Evolutionary conservation across 306 rosid genomes (phyloP), one percentile per base, ranked within the genome.

Genomic region (Quillaja saponaria): DNA sequence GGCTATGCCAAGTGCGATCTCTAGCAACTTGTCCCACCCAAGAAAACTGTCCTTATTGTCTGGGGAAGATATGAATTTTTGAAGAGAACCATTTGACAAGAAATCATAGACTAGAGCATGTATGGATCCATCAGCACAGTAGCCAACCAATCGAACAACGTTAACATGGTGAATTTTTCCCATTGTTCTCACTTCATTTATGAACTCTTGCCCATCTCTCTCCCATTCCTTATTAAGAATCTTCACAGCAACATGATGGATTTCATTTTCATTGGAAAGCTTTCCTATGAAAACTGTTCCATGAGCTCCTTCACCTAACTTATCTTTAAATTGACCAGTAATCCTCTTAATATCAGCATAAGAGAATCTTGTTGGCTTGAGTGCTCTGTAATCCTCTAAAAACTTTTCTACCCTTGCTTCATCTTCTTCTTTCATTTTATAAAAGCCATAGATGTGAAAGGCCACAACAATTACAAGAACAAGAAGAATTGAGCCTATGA

Each of bases 151-250:
- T 17, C 77, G 77, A 61, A 61, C 71, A 19, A 80, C 61, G 18
- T 80, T 71, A 15, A 76, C 56, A 11, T 80, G 79, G 16, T 80
- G 82, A 15, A 80, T 70, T 56, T 34, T 60, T 2, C 79, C 79
- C 15, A 76, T 67, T 2, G 51, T 59, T 14, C 81, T 58, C 8
- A 80, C 79, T 55, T 80, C 81, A 33, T 76, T 81, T 1, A 81
- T 76, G 44, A 81, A 81, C 44, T 73, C 85, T 14, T 81, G 52
- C 0, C 77, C 79, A 28, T 81, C 58, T 9, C 37, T 49, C 0
- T 55, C 61, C 15, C 66, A 39, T 2, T 25, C 47, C 0, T 38
- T 58, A 11, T 61, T 73, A 14, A 77, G 72, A 16, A 69, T 16
- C 57, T 73, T 78, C 17, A 73, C 73, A 1, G 67, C 80, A 8